phyloP scores from a whole-genome alignment of 352 stramenopile species.

The Pythium rhizo-oryzae region DNA sequence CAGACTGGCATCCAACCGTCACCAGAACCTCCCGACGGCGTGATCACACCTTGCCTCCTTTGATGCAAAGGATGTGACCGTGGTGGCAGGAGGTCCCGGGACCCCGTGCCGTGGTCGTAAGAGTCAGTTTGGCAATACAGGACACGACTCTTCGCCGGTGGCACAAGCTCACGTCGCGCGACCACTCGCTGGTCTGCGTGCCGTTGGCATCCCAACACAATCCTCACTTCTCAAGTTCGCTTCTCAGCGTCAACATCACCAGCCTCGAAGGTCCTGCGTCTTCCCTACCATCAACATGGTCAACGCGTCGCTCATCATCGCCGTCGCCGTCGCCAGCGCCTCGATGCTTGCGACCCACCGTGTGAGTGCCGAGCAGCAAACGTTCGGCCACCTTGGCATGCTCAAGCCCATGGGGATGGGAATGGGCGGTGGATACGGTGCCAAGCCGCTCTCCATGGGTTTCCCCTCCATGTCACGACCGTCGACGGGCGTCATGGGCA shows the following conservation, averaged over 20 bases:
- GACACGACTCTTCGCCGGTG: too few relatives aligned
- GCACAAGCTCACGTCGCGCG: too few relatives aligned
- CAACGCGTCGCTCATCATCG: slow-evolving; percentile 8
- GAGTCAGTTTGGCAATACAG: too few relatives aligned
- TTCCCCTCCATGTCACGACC: not conserved
- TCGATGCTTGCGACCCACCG: slow-evolving; percentile 3
- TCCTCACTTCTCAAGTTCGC: slow-evolving; percentile 9
- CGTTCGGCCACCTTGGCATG: slow-evolving; percentile 13
- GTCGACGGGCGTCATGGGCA: not conserved
- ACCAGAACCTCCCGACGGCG: too few relatives aligned
- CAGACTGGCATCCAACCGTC: too few relatives aligned
- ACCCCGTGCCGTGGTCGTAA: too few relatives aligned
- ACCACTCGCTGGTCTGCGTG: too few relatives aligned
- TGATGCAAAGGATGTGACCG: too few relatives aligned
- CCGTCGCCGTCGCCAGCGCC: not conserved
- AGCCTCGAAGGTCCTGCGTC: not conserved
- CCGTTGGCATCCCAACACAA: too few relatives aligned
- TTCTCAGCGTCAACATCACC: not conserved
- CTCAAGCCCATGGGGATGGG: slow-evolving; percentile 1
- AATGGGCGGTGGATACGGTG: not conserved
- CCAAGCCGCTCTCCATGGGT: not conserved
- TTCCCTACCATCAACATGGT: slow-evolving; percentile 7
- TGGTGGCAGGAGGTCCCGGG: too few relatives aligned
- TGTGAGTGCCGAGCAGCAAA: slow-evolving; percentile 10
- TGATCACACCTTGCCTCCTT: too few relatives aligned